Percentiles rank a stretch among this genome's conserved stretches.
phyloP scores from a whole-genome alignment of 192 early-diverging fungal species.

The Dissophora ornata region DNA sequence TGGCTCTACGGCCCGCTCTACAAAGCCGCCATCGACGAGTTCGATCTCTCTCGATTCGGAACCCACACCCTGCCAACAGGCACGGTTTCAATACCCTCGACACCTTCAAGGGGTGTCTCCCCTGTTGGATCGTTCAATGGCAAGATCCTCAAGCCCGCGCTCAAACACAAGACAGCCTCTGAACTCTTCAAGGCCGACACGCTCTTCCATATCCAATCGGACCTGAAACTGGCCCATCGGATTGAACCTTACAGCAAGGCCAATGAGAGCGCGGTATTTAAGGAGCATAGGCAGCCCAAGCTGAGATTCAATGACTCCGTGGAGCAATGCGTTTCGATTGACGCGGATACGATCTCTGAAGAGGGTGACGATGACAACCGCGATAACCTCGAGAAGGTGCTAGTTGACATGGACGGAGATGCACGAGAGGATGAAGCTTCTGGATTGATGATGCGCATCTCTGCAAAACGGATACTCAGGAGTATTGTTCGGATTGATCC shows the following conservation, averaged over 20 bases:
- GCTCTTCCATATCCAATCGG: constrained; percentile 49
- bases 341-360: constrained; percentile 50
- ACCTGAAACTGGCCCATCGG: constrained; percentile 32
- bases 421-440: neutral
- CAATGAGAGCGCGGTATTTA: constrained; percentile 49
- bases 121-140: neutral
- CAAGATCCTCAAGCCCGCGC: constrained; percentile 59
- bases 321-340: constrained; percentile 66
- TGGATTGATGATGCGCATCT: neutral
- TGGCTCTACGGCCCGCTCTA: constrained; percentile 77
- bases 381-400: no score
- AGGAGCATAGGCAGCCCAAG: constrained; percentile 60
- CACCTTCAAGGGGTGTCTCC: neutral
- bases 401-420: no score
- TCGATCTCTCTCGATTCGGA: constrained; percentile 24
- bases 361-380: constrained; percentile 42
- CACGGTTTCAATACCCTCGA: neutral
- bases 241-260: constrained; percentile 38
- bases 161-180: constrained; percentile 63
- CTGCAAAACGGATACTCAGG: neutral
- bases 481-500: constrained; percentile 48
- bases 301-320: constrained; percentile 68
- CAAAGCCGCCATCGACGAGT: constrained; percentile 59
- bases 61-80: constrained; percentile 15
- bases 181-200: constrained; percentile 58